Conservation (phyloP, 352 stramenopile genomes). For the Phytophthora ramorum region DNA sequence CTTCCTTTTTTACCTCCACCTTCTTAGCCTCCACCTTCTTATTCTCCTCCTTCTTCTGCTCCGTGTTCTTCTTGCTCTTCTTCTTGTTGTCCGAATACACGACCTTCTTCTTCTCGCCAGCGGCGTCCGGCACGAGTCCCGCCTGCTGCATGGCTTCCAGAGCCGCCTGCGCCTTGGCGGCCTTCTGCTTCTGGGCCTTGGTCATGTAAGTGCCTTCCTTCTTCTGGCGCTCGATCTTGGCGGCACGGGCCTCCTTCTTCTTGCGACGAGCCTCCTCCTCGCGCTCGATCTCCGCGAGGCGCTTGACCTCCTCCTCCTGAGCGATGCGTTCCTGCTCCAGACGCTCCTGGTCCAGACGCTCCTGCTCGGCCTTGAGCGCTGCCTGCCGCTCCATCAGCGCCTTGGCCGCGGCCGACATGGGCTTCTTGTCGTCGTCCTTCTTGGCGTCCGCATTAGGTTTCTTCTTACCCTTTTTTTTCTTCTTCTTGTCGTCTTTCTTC, state of each 20-base stretch:
- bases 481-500: slow-evolving; percentile 86
- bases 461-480: slow-evolving; percentile 88
- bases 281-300: slow-evolving; percentile 47
- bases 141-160: slow-evolving; percentile 94
- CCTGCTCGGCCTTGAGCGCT: slow-evolving; percentile 75
- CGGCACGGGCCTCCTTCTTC: slow-evolving; percentile 85
- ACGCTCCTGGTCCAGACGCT: slow-evolving; percentile 66
- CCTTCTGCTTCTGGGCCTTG: slow-evolving; percentile 98
- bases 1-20: slow-evolving; percentile 50
- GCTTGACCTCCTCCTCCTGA: slow-evolving; percentile 72
- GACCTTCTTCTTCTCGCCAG: slow-evolving; percentile 89
- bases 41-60: slow-evolving; percentile 29
- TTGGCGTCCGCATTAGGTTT: slow-evolving; percentile 63
- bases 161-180: slow-evolving; percentile 84
- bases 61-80: slow-evolving; percentile 60
- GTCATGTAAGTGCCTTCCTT: slow-evolving; percentile 98
- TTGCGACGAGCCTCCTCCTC: slow-evolving; percentile 77
- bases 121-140: slow-evolving; percentile 79
- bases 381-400: slow-evolving; percentile 78
- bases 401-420: slow-evolving; percentile 75
- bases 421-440: slow-evolving; percentile 78
- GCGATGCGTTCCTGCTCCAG: slow-evolving; percentile 69
- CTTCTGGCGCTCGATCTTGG: slow-evolving; percentile 95
- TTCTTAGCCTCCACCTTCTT: slow-evolving; percentile 45
- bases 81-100: slow-evolving; percentile 94